Evolutionary conservation across 2,329 filamentous ascomycete species (phyloP).

Genomic region (Calonectria pseudoreteaudii): DNA sequence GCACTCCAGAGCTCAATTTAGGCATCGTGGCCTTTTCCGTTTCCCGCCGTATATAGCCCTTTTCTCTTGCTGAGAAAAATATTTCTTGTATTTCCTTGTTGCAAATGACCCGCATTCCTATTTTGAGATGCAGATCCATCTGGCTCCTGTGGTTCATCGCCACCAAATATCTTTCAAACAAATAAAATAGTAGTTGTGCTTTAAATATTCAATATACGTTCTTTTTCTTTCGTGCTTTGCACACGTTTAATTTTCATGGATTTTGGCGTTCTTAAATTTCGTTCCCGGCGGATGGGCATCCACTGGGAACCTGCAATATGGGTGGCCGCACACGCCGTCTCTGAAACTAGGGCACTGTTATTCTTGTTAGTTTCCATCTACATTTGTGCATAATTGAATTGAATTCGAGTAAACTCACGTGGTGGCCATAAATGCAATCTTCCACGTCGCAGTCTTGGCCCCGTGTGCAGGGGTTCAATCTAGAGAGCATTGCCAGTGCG

Average conservation of each 20-base stretch:
- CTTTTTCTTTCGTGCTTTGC: neutral
- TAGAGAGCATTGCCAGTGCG: constrained; percentile 66
- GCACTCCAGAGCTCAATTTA: constrained; percentile 5
- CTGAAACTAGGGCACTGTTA: constrained; percentile 64
- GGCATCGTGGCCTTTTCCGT: neutral
- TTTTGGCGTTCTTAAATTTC: constrained; percentile 56
- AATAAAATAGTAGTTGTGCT: constrained; percentile 7
- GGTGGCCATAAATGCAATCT: constrained; percentile 73
- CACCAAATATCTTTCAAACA: neutral
- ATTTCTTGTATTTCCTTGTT: neutral
- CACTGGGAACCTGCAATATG: constrained; percentile 66
- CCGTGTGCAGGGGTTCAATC: constrained; percentile 67
- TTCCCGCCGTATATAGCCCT: neutral
- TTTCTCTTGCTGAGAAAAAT: neutral
- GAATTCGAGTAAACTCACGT: constrained; percentile 57
- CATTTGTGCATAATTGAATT: too few relatives aligned
- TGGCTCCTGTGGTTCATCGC: neutral
- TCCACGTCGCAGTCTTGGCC: constrained; percentile 69
- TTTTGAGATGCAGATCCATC: neutral
- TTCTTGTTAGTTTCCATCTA: constrained; percentile 15
- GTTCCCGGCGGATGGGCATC: constrained; percentile 69
- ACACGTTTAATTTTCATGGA: constrained; percentile 46
- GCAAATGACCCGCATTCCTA: neutral
- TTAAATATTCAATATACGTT: neutral
- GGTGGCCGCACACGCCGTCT: constrained; percentile 64